Percentiles rank a stretch among this genome's conserved stretches.
phyloP scores from a whole-genome alignment of 768 basidiomycete species.

The Boletus tomentosulus region DNA sequence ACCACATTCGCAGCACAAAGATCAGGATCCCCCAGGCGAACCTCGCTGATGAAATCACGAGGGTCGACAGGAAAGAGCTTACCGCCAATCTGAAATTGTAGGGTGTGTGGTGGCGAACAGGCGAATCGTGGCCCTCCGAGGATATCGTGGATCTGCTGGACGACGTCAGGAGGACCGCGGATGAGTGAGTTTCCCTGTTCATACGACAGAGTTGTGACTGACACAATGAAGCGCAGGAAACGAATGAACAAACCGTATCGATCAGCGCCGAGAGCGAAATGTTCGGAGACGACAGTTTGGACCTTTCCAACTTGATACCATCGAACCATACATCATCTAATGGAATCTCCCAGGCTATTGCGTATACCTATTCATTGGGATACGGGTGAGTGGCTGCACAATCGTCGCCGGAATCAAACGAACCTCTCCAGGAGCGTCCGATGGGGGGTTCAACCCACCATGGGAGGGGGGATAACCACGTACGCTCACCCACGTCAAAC shows the following conservation, averaged over 20 bases:
- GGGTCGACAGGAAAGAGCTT: slow-evolving; percentile 69
- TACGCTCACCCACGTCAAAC: slow-evolving; percentile 64
- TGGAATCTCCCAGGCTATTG: slow-evolving; percentile 68
- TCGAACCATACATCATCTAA: slow-evolving; percentile 72
- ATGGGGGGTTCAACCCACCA: slow-evolving; percentile 53
- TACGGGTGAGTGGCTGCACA: slow-evolving; percentile 1
- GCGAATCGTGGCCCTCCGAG: slow-evolving; percentile 48
- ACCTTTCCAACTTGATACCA: slow-evolving; percentile 54
- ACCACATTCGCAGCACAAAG: slow-evolving; percentile 54
- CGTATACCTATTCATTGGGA: slow-evolving; percentile 42
- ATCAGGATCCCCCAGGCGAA: slow-evolving; percentile 33
- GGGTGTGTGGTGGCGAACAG: slow-evolving; percentile 57
- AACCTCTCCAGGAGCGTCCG: slow-evolving; percentile 60
- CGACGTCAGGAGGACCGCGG: slow-evolving; percentile 67
- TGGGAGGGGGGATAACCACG: slow-evolving; percentile 48
- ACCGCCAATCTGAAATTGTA: slow-evolving; percentile 68
- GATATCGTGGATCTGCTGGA: slow-evolving; percentile 41
- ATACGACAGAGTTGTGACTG: neutral
- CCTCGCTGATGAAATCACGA: slow-evolving; percentile 58
- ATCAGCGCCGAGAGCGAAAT: slow-evolving; percentile 62
- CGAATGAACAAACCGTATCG: slow-evolving; percentile 51
- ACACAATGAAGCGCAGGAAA: neutral
- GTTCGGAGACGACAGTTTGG: slow-evolving; percentile 42
- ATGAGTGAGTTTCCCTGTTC: slow-evolving; percentile 70
- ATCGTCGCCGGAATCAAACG: slow-evolving; percentile 10